Base-by-base conservation (phyloP, 2,329 filamentous ascomycete genomes). In the Penicillium decumbens region DNA sequence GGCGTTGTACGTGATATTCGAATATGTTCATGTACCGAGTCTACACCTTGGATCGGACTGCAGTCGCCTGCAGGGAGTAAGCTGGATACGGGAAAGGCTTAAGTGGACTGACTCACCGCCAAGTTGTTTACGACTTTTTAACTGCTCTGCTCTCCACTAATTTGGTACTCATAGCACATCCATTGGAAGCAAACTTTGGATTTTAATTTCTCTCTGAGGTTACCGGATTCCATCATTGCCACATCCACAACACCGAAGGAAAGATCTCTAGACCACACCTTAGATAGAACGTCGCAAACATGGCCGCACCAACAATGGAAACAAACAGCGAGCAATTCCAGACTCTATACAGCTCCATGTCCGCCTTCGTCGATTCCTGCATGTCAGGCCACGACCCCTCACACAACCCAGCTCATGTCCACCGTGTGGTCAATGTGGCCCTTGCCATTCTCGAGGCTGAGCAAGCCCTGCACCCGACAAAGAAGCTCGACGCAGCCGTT, bases 401-500 rank as follows among this genome's bases (percentile, higher is more conserved):
- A 1, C 91, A 96, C 74, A 89, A 95, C 74, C 95, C 88, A 75
- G 76, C 81, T 49, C 91, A 96, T 69, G 88, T 95, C 62, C 75
- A 83, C 55, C 85, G 91, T 45, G 90, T 96, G 20, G 73, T 90
- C 20, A 78, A 80, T n/a, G 80, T 93, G 30, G 81, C 89, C 6
- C 81, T 81, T 40, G 74, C 79, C 58, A 85, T 90, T 54, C 77
- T 87, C 50, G 63, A 75, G 42, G 67, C 70, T 35, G 79, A 83
- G 45, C 69, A 63, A 39, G 45, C 53, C 8, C 46, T 50, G 6
- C 59, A 70, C 38, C 64, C 70, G 1, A 30, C 57, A 1, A 50
- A 45, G 10, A 42, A 56, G 25, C 77, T 77, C 60, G 77, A 88
- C 65, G 72, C 71, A 3, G 72, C 75, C 9, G 69, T 83, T 24